Evolutionary conservation across 805 yeast species (phyloP).

Genomic region (Candida boleticola): DNA sequence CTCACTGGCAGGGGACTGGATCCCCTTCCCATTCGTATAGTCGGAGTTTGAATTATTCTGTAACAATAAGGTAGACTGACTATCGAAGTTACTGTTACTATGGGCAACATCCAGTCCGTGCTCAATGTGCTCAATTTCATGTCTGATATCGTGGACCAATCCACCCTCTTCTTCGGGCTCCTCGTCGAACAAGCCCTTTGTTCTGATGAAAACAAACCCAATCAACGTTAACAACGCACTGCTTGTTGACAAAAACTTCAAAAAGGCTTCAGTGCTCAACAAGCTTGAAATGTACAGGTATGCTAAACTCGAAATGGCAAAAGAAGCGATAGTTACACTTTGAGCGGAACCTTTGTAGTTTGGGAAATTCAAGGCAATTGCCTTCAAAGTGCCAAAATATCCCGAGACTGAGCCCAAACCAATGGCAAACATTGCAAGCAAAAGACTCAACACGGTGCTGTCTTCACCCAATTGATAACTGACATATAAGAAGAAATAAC

Average conservation of each 20-base stretch:
- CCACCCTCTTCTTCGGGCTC: neutral
- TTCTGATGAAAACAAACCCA: constrained; percentile 30
- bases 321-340: constrained; percentile 34
- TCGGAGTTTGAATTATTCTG: neutral
- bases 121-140: neutral
- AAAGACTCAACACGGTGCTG: constrained; percentile 13
- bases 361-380: constrained; percentile 32
- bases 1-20: too few species aligned
- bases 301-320: constrained; percentile 32
- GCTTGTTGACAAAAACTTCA: constrained; percentile 20
- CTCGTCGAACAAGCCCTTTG: constrained; percentile 18
- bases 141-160: neutral
- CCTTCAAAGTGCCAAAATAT: constrained; percentile 32
- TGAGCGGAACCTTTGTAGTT: constrained; percentile 33
- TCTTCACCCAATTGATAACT: constrained; percentile 19
- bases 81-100: neutral
- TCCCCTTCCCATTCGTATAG: neutral
- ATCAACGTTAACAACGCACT: constrained; percentile 23
- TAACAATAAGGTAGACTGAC: neutral
- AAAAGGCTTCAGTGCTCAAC: constrained; percentile 20
- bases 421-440: constrained; percentile 27
- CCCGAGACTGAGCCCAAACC: constrained; percentile 35
- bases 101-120: too few species aligned
- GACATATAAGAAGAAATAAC: constrained; percentile 26
- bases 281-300: constrained; percentile 20